Evolutionary conservation across 139 green algal genomes (phyloP).

Genomic region (Nannochloris sp.): DNA sequence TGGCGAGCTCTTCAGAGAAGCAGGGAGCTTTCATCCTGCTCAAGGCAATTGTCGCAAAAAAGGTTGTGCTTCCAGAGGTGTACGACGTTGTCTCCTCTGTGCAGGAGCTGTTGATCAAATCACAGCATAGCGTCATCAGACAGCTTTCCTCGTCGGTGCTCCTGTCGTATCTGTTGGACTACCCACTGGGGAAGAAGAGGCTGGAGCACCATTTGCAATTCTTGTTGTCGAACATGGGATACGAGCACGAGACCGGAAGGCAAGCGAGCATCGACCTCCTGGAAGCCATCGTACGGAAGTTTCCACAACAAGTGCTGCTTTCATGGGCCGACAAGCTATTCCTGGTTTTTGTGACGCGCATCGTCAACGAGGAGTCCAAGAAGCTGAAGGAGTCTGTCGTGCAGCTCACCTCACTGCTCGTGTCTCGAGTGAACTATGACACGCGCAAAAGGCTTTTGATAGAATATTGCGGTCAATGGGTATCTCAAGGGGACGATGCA

Average conservation of each 20-base stretch:
- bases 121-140: constrained; percentile 41
- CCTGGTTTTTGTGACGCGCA: constrained; percentile 69
- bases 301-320: constrained; percentile 60
- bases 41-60: constrained; percentile 59
- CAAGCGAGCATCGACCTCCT: constrained; percentile 66
- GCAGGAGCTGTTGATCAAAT: constrained; percentile 35
- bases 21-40: constrained; percentile 63
- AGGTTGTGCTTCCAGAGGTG: constrained; percentile 77
- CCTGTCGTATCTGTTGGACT: constrained; percentile 91
- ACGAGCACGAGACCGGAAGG: constrained; percentile 67
- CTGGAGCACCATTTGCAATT: constrained; percentile 68
- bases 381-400: constrained; percentile 39
- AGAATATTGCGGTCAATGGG: too few species aligned
- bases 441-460: too few species aligned
- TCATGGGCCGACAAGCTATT: constrained; percentile 49
- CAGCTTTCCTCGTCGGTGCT: constrained; percentile 49
- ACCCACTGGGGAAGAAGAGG: constrained; percentile 63
- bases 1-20: constrained; percentile 33
- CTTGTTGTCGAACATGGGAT: constrained; percentile 63
- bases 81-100: constrained; percentile 85
- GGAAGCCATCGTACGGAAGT: constrained; percentile 65
- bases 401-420: background rate
- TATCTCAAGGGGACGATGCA: too few species aligned
- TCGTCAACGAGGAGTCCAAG: constrained; percentile 65
- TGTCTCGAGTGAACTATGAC: background rate